phyloP scores from a whole-genome alignment of 2,329 filamentous ascomycete genomes.

The Zalaria sp. region DNA sequence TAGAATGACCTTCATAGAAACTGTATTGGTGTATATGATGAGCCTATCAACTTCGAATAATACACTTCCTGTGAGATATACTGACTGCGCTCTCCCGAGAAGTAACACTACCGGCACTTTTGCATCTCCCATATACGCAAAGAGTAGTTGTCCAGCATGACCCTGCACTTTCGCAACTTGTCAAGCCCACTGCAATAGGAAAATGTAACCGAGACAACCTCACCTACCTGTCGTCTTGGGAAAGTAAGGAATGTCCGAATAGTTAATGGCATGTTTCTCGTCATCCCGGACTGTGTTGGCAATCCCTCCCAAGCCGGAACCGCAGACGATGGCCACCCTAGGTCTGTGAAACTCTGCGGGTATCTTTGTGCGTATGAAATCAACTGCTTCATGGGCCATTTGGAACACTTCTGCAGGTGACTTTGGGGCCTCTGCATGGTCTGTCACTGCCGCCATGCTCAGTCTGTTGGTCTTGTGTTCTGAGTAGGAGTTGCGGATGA shows the following conservation, averaged over 20 bases:
- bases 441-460: conserved; percentile 6
- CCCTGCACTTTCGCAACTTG: conserved; percentile 22
- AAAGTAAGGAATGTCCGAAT: conserved; percentile 47
- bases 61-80: conserved; percentile 8
- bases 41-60: conserved; percentile 3
- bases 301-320: conserved; percentile 48
- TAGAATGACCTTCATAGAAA: conserved; percentile 54
- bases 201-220: background rate
- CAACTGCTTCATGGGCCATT: conserved; percentile 34
- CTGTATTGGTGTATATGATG: conserved; percentile 21
- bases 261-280: conserved; percentile 34
- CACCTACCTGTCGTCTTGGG: conserved; percentile 43
- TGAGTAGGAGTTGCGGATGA: background rate
- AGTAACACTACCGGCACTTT: conserved; percentile 46
- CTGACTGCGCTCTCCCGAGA: conserved; percentile 51
- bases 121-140: conserved; percentile 41
- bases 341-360: conserved; percentile 33
- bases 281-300: conserved; percentile 39
- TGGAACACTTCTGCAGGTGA: conserved; percentile 18
- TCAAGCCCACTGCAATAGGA: background rate
- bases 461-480: background rate
- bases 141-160: conserved; percentile 52
- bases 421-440: background rate
- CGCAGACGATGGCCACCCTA: conserved; percentile 49
- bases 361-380: conserved; percentile 35